Base-by-base conservation (phyloP, 106 monocot genomes). In the Dioscorea alata region DNA sequence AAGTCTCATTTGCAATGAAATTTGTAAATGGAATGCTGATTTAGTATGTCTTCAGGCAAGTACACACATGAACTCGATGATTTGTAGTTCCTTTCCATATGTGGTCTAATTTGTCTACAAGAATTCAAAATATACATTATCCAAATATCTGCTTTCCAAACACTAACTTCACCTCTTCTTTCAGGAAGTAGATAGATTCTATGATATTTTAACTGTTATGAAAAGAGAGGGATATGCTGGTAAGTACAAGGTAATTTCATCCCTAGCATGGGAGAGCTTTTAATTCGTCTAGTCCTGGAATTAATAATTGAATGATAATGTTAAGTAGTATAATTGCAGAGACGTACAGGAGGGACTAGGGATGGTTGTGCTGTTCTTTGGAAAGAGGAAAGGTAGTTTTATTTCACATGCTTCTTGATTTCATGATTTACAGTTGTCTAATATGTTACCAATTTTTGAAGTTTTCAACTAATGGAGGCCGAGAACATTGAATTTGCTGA, bases 291-390 rank as follows among this genome's bases (percentile, higher is more conserved):
- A n/a, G n/a, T n/a, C n/a, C n/a, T n/a, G n/a, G n/a, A n/a, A n/a
- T n/a, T n/a, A n/a, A n/a, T n/a, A n/a, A 64, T 15, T 18, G 52
- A 14, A 21, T 0, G 12, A 49, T 13, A 23, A 16, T 59, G 23
- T 52, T 51, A 21, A 18, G 17, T 13, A 35, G 50, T 21, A 23
- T 33, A 59, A 48, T 76, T 33, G 28, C 33, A 90, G 90, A 51
- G 70, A 51, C 82, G 90, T 63, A 83, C 80, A 60, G 86, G 90
- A 23, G 83, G 75, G 15, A 60, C 70, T 21, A 83, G 73, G 70
- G 90, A 90, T 78, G 90, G 90, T 35, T 90, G 90, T 81, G 83
- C 90, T 66, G 56, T 78, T 19, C 86, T 90, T 71, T 90, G 90
- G 90, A 86, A 80, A 80, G 77, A 77, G 23, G 61, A 83, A 65